Percentiles rank a stretch among this genome's conserved stretches.
Conservation (phyloP, 23 red algal genomes). For the Gracilariopsis chorda region DNA sequence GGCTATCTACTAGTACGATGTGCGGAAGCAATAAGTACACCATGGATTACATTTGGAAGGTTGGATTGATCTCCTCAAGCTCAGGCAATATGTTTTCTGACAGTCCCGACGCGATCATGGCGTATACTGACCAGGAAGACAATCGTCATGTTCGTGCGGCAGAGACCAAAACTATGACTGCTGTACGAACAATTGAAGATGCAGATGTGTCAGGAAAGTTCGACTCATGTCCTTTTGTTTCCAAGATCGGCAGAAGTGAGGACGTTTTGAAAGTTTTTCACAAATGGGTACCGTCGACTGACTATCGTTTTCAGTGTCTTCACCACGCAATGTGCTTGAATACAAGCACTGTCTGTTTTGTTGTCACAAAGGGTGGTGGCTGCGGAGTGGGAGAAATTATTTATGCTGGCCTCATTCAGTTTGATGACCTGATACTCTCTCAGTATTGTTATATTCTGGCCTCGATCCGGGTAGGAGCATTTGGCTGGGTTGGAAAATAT, state of each 20-base stretch:
- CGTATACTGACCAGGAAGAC: background rate
- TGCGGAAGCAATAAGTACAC: background rate
- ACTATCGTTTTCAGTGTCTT: background rate
- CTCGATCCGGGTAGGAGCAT: background rate
- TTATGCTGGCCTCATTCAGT: background rate
- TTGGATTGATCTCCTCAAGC: background rate
- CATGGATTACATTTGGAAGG: background rate
- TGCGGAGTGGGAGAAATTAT: background rate
- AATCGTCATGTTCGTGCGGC: background rate
- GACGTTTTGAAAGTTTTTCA: background rate
- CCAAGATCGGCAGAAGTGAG: background rate
- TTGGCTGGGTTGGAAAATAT: background rate
- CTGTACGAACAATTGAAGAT: background rate
- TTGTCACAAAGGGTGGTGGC: background rate
- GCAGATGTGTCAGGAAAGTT: background rate
- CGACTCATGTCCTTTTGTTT: background rate
- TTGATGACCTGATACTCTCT: background rate
- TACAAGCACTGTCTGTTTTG: background rate
- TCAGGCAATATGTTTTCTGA: background rate
- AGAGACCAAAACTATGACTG: constrained; percentile 13
- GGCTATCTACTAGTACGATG: background rate
- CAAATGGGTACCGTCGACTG: background rate
- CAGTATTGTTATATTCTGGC: background rate
- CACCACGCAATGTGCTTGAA: background rate
- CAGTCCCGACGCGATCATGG: background rate